Base-by-base conservation (phyloP, 2,329 filamentous ascomycete species). In the Cytospora paraplurivora region DNA sequence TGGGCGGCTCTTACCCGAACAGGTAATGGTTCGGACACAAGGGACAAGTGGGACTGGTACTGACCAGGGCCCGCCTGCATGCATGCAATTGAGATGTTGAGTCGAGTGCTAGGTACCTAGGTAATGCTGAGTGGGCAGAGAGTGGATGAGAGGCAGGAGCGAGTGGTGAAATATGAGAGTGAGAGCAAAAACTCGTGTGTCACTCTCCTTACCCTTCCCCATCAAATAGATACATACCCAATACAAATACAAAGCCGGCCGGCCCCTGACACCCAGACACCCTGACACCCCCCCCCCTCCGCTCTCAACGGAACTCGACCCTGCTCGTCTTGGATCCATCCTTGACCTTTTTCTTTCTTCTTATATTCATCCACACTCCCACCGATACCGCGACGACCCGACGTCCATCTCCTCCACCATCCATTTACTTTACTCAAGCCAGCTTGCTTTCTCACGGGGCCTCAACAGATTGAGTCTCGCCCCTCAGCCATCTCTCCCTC, bases 21-120 rank as follows among this genome's bases (percentile, higher is more conserved):
- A 59, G 60, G 59, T 47, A 65, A 51, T 56, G 44, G 37, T 55
- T 62, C 63, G 63, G 63, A 62, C 63, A 59, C 59, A 65, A 59
- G 63, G 63, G 62, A 65, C 54, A 41, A 50, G 51, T 27, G 27
- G 57, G 50, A 52, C 56, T 33, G 37, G 15, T 15, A 38, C 37
- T 44, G 38, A 44, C 38, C 38, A 17, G 38, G 38, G 17, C 38
- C 38, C 38, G 38, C 38, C 38, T 44, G 38, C 38, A 44, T 44
- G 38, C 38, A 44, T n/a, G 17, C n/a, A n/a, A 17, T 8, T 21
- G 44, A 47, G 27, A n/a, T 47, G 44, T 47, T 47, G 44, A 21
- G 44, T 12, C 6, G 38, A 41, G 38, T n/a, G 38, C 27, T 27
- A 27, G 27, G 27, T 27, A 27, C 27, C 27, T 27, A 27, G 27